Evolutionary conservation across 352 stramenopile genomes (phyloP), one percentile per base, ranked within the genome.

Genomic region (Peronosclerospora sorghi): DNA sequence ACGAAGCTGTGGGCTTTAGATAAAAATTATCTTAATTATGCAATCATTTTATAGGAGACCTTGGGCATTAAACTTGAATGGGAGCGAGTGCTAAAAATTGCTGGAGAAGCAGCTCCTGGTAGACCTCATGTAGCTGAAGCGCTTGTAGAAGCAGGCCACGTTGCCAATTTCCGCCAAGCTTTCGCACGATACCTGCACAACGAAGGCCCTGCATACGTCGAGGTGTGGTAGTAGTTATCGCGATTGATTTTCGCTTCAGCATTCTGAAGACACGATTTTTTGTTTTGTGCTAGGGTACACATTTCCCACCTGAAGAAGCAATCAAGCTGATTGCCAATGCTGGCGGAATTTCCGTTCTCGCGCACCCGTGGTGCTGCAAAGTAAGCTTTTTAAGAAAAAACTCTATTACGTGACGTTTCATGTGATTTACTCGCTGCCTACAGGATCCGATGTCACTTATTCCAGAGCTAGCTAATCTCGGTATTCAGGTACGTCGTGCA

Each of bases 341-440:
- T 13, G 79, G 79, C 8, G 79, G 79, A 2, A 62, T 92, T 9
- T 91, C 79, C 0, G 72, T 92, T 39, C 62, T 92, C n/a, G 79
- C 79, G 0, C 79, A 92, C 39, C 79, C 79, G 14, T 92, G 79
- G 79, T 89, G 76, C 41, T 92, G 74, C 49, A 92, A 89, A 48
- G 73, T 83, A 48, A 3, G 42, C 18, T 37, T 46, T 1, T 14
- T 20, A 23, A 15, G 14, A 21, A 41, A 30, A 18, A 2, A 2
- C 10, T 23, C 54, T 10, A 39, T 17, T 13, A 26, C 21, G 21
- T 26, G 7, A 15, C n/a, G n/a, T 12, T 10, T 35, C 17, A 8
- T 20, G 20, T 32, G 15, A 18, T 17, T 29, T 28, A 20, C 35
- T 46, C 5, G 9, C 37, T 41, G 13, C 7, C 34, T 32, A 17